Evolutionary conservation across 2,329 filamentous ascomycete species (phyloP).

Genomic region (Diaporthe sp.): DNA sequence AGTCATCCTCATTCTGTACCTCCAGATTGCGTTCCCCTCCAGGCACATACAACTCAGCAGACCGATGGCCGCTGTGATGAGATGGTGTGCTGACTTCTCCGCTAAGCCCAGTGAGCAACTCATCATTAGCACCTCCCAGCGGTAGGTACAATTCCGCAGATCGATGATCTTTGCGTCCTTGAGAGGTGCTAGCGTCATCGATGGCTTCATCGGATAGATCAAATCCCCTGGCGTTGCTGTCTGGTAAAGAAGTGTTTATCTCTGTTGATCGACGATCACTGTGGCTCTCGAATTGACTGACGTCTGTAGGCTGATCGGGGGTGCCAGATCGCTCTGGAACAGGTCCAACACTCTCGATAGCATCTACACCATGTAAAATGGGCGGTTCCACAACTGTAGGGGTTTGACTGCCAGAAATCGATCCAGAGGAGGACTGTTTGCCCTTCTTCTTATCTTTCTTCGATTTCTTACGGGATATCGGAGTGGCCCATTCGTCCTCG

Average conservation of each 20-base stretch:
- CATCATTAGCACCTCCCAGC: not conserved
- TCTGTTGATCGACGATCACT: not conserved
- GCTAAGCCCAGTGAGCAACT: conserved; percentile 9
- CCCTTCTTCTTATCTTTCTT: conserved; percentile 56
- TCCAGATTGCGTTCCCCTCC: not conserved
- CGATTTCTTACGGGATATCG: conserved; percentile 50
- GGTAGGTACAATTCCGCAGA: conserved; percentile 32
- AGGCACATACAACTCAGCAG: conserved; percentile 29
- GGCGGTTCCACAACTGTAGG: conserved; percentile 27
- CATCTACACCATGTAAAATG: not conserved
- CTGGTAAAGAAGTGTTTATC: not conserved
- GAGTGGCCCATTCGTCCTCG: conserved; percentile 43
- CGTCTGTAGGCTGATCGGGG: not conserved
- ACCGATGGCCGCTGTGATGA: conserved; percentile 4
- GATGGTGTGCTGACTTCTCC: not conserved
- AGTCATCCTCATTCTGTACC: not conserved
- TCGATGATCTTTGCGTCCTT: conserved; percentile 9
- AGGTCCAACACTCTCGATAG: not conserved
- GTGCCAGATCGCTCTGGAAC: not conserved
- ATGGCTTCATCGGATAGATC: not conserved
- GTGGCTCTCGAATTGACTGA: not conserved
- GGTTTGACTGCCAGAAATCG: conserved; percentile 38
- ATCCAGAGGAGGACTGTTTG: conserved; percentile 45
- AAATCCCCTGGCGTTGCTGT: not conserved
- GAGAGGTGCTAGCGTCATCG: not conserved